Evolutionary conservation across 345 rosid species (phyloP).

Genomic region (Lepidium aucheri): DNA sequence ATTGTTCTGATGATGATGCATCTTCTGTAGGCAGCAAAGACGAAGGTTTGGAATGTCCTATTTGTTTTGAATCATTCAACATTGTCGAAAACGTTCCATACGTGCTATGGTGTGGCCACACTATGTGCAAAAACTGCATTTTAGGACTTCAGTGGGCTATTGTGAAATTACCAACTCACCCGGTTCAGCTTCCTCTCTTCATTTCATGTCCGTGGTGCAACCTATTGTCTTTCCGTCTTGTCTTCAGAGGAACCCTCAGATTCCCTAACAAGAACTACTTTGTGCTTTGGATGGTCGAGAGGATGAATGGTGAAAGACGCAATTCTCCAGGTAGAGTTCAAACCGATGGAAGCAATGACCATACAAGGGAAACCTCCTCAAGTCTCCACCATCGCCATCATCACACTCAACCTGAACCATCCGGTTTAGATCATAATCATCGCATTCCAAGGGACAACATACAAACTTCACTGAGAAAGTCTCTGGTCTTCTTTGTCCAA

Average conservation of each 20-base stretch:
- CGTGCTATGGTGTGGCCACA: constrained; percentile 91
- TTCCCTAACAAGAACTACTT: constrained; percentile 87
- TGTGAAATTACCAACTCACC: constrained; percentile 64
- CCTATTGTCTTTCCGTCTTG: constrained; percentile 64
- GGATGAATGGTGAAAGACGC: constrained; percentile 63
- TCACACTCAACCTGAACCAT: constrained; percentile 30
- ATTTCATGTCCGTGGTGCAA: constrained; percentile 93
- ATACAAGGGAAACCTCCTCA: constrained; percentile 30
- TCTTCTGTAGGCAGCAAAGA: constrained; percentile 52
- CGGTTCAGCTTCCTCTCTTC: constrained; percentile 80
- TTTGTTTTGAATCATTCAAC: constrained; percentile 88
- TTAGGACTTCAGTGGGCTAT: constrained; percentile 74
- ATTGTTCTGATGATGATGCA: constrained; percentile 69
- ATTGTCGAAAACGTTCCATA: constrained; percentile 89
- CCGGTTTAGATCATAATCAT: constrained; percentile 20
- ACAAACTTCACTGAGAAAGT: constrained; percentile 50
- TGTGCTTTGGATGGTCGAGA: constrained; percentile 93
- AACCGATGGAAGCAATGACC: constrained; percentile 15
- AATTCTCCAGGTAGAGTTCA: constrained; percentile 35
- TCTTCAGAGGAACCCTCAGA: constrained; percentile 62
- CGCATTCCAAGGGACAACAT: constrained; percentile 17
- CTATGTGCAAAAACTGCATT: constrained; percentile 81
- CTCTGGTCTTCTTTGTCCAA: constrained; percentile 63
- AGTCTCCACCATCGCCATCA: constrained; percentile 21
- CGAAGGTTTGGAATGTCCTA: constrained; percentile 80